These are phyloP conservation scores for Aspergillus sp. DNA, from an alignment of 2,329 filamentous ascomycete genomes.

Conservation along the genomic window DNA sequence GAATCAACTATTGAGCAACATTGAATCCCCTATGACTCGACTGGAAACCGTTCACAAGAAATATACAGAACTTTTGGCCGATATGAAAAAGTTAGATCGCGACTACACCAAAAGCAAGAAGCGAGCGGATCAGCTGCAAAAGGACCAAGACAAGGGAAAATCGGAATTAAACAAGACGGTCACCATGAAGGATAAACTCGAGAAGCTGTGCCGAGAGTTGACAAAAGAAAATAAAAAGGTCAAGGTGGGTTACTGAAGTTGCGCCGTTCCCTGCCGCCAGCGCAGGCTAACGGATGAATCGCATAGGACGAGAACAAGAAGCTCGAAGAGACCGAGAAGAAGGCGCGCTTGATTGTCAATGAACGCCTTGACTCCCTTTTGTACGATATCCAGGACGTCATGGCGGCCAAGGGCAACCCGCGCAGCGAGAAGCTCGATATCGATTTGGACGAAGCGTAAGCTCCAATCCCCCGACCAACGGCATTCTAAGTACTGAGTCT, in stretches of 20 bases:
- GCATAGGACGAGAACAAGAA: conserved; percentile 85
- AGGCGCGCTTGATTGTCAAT: conserved; percentile 78
- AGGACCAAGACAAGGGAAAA: conserved; percentile 88
- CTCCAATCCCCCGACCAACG: conserved; percentile 14
- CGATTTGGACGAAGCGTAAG: conserved; percentile 85
- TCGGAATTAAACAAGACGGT: conserved; percentile 87
- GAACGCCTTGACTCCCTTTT: conserved; percentile 78
- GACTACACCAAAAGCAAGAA: conserved; percentile 97
- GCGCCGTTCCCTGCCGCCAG: too few species aligned
- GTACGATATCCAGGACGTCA: conserved; percentile 81
- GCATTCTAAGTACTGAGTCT: conserved; percentile 14
- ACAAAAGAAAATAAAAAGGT: conserved; percentile 98
- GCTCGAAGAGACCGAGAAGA: conserved; percentile 79
- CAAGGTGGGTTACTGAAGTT: conserved; percentile 61
- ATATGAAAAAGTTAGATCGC: conserved; percentile 93
- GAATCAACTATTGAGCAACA: conserved; percentile 76
- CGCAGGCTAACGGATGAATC: conserved; percentile 11
- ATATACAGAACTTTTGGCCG: conserved; percentile 84
- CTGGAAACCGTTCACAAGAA: conserved; percentile 87
- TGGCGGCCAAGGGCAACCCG: conserved; percentile 80
- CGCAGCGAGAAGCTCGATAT: conserved; percentile 78
- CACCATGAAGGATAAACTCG: conserved; percentile 90
- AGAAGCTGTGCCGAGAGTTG: conserved; percentile 91
- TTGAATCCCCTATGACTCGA: conserved; percentile 88
- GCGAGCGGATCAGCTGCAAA: conserved; percentile 87